Evolutionary conservation across 495 filamentous ascomycete species (phyloP), one percentile per base, ranked within the genome.

Genomic region (Trichoderma gamsii): DNA sequence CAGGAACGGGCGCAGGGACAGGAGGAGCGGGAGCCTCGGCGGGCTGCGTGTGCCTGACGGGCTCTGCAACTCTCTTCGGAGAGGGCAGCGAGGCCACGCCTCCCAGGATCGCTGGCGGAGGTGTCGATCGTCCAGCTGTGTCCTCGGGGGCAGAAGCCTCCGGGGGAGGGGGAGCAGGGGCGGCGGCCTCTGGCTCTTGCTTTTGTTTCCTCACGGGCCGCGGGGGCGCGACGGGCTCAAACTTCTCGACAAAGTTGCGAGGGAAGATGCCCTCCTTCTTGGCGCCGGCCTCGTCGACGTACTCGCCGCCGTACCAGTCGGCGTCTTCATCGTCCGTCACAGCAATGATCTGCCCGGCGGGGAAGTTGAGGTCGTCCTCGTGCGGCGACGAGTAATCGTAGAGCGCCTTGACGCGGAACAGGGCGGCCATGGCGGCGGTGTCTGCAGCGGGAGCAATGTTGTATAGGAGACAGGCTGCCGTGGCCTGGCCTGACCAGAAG

Each of bases 261-360:
- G 95, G 95, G 79, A 99, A 99, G 68, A 99, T 90, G 43, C 95
- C 95, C 74, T 97, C 90, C 71, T 87, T 84, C 73, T 89, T 92
- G 64, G 72, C 76, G 9, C 93, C 94, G 44, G 77, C 71, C 63
- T 83, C 85, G 76, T 96, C 91, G 67, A 87, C 82, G 74, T 97
- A 98, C 78, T 96, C 90, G 64, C 95, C 95, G 68, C 84, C 86
- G 76, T 97, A 99, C 95, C 95, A 99, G 72, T 98, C 95, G 61
- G 83, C 88, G 75, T 96, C 96, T 73, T 98, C 95, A 77, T 89
- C 87, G 29, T 89, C 93, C 25, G 91, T 97, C 63, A 99, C 95
- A 51, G 90, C 96, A 74, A 99, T 91, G 72, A 97, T 86, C 78
- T 97, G 93, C 68, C 93, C 91, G 73, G 85, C 82, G 43, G 84